phyloP scores from a whole-genome alignment of 1,284 basidiomycete species.

The Apiotrichum mycotoxinovorans region DNA sequence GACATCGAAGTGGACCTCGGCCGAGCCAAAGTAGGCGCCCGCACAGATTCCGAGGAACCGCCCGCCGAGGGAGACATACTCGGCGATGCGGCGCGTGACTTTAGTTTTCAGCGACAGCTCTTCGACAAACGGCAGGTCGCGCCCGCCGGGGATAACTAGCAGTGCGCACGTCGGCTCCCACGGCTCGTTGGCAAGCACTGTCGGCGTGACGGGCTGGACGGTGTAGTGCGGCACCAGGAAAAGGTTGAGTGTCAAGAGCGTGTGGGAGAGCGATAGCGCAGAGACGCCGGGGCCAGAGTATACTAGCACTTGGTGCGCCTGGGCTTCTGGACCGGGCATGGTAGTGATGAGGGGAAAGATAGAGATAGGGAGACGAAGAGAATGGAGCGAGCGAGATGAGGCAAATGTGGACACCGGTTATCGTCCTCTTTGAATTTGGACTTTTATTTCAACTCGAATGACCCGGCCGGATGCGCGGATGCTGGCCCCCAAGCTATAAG shows the following conservation, averaged over 20 bases:
- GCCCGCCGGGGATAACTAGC: slow-evolving; percentile 68
- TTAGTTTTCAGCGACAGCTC: slow-evolving; percentile 49
- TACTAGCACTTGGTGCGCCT: slow-evolving; percentile 62
- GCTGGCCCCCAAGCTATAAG: too few species aligned
- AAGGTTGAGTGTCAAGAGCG: slow-evolving; percentile 58
- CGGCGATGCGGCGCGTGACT: slow-evolving; percentile 55
- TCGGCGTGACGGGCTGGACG: slow-evolving; percentile 63
- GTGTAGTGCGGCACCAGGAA: slow-evolving; percentile 70
- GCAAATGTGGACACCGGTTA: not conserved
- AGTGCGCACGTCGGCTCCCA: slow-evolving; percentile 72
- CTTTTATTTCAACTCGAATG: not conserved
- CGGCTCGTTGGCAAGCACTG: slow-evolving; percentile 63
- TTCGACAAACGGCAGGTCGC: slow-evolving; percentile 55
- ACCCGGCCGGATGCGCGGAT: not conserved
- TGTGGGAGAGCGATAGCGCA: slow-evolving; percentile 59
- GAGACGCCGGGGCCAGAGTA: slow-evolving; percentile 70
- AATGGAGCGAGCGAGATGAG: not conserved
- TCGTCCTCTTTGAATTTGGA: too few species aligned
- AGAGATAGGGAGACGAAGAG: too few species aligned
- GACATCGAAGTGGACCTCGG: slow-evolving; percentile 54
- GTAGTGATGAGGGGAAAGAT: not conserved
- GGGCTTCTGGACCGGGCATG: slow-evolving; percentile 41
- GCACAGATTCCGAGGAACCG: slow-evolving; percentile 64
- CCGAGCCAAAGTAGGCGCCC: slow-evolving; percentile 57
- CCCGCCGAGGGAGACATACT: slow-evolving; percentile 68